Evolutionary conservation across 139 green algal genomes (phyloP), one percentile per base, ranked within the genome.

Genomic region (Yamagishiella unicocca): DNA sequence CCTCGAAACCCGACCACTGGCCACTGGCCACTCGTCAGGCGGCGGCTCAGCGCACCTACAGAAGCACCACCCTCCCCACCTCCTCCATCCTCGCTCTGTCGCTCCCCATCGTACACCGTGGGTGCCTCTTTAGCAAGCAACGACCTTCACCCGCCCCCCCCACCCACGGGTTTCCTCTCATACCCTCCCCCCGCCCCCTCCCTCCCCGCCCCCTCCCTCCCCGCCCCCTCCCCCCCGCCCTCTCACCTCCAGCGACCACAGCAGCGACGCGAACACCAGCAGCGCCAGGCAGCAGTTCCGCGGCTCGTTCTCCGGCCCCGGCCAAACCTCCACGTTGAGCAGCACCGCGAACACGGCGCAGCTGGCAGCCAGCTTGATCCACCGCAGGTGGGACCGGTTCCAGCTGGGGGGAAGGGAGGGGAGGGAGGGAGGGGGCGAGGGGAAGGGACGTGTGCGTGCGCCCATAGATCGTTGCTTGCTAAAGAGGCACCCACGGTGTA

Each of bases 231-330:
- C n/a, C n/a, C n/a, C n/a, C n/a, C n/a, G n/a, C n/a, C n/a, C n/a
- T n/a, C n/a, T n/a, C 40, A 89, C 89, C 88, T 96, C 93, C 1
- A 91, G 93, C 82, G 87, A 92, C 95, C 95, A 97, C 46, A 97
- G 92, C 62, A 96, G 29, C 9, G 84, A 92, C 21, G 86, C 89
- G n/a, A 95, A 93, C 12, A 81, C 88, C 55, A 97, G 88, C 73
- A 97, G 71, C 19, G 95, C 95, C 66, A 95, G 84, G 87, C 95
- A 97, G 70, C 93, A 93, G 55, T 88, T 90, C 25, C 43, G 68
- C 77, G 93, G 88, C 61, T 88, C 74, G 46, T 88, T 62, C 43
- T 77, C 80, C 42, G 42, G 8, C 0, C 40, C 71, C 4, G 43
- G n/a, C 71, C 75, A 94, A 0, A 94, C 58, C 17, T 88, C 82